phyloP scores from a whole-genome alignment of 2,329 filamentous ascomycete species.

The Verticillium klebahnii region DNA sequence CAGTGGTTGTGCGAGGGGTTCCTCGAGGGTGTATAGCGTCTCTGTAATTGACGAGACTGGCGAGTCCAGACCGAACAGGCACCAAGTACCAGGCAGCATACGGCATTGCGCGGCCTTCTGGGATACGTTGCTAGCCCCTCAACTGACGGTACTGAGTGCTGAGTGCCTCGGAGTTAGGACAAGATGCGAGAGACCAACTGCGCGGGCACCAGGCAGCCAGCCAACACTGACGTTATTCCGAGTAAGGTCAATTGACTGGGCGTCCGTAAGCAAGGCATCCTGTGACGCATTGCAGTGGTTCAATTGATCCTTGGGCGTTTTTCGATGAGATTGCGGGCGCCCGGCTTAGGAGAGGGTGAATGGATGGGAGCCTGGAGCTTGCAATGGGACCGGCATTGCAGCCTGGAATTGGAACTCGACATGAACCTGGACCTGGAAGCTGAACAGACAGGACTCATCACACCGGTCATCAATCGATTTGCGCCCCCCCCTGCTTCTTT shows the following conservation, averaged over 20 bases:
- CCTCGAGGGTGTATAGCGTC: neutral
- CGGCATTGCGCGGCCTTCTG: neutral
- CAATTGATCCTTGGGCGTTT: neutral
- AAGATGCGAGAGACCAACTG: too few species aligned
- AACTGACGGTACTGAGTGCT: neutral
- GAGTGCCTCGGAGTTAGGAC: neutral
- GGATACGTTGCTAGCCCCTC: too few species aligned
- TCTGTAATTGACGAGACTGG: neutral
- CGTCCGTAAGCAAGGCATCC: neutral
- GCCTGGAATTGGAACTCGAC: neutral
- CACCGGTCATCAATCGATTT: neutral
- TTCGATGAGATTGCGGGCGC: neutral
- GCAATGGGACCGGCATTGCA: neutral
- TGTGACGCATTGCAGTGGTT: neutral
- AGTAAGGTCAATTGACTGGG: neutral
- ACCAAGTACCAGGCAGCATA: neutral
- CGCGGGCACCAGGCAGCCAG: neutral
- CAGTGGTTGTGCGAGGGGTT: neutral
- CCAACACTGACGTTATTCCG: neutral
- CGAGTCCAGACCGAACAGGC: neutral
- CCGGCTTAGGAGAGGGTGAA: neutral
- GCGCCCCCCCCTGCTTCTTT: neutral
- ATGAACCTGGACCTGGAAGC: neutral
- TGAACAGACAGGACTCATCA: neutral
- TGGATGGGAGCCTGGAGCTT: neutral